Evolutionary conservation across 2,329 filamentous ascomycete species (phyloP), one percentile per base, ranked within the genome.

Genomic region (Sclerotinia trifoliorum): DNA sequence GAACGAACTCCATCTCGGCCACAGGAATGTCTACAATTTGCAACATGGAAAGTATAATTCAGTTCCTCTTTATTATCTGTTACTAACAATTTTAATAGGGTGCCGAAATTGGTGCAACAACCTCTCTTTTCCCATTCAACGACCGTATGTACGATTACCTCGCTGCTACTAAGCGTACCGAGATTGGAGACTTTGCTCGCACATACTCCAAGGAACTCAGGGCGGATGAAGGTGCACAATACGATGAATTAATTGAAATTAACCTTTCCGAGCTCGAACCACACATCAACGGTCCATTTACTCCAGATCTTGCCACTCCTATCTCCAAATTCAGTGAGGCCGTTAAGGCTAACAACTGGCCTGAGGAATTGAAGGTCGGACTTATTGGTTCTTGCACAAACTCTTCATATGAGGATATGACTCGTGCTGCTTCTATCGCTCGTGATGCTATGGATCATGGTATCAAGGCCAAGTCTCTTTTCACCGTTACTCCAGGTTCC

Each of bases 301-400:
- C 95, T 39, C 95, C 95, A 71, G 95, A 99, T 88, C 86, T 99
- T 82, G 94, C 93, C 67, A 98, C 95, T 10, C 95, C 95, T 64
- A 96, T 99, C 80, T 97, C 93, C 83, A 95, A 97, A 85, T 97
- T 98, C 84, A 93, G 91, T 82, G 90, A 96, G 78, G 92, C 93
- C 74, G 94, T 94, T 78, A 93, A 96, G 85, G 88, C 90, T 78
- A 97, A 99, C 84, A 88, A 90, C 81, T 99, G 95, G 95, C 95
- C 95, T 26, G 90, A 95, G 81, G 93, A 97, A 79, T 86, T 99
- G 78, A 97, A 97, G 85, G 95, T 96, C 74, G 94, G 94, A 78
- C 85, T 99, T 69, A 98, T 99, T 77, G 95, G 95, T 75, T 97
- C 94, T 77, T 99, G 95, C 91, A 99, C 95, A 77, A 99, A 99